Base-by-base conservation (phyloP, 164 flowering plant species). In the Cinnamomum micranthum region DNA sequence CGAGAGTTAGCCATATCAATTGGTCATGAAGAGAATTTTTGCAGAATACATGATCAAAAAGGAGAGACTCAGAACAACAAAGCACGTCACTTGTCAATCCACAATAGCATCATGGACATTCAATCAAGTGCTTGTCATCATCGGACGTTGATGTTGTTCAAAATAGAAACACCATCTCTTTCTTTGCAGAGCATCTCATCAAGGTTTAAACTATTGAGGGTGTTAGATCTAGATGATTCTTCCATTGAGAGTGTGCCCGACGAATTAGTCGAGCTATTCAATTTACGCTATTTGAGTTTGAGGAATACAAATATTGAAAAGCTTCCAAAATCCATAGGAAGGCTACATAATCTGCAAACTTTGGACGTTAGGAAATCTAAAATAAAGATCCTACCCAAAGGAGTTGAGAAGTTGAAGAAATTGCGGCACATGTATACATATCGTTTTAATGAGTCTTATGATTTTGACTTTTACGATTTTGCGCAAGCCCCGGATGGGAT, bases 61-160 rank as follows among this genome's bases (percentile, higher is more conserved):
- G 12, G n/a, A 17, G 15, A 70, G 25, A 22, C 19, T 28, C 28
- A 33, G 14, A 23, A 3, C 31, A 31, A 4, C 25, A 51, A n/a
- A 69, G 22, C 10, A 1, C 52, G 71, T 2, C 76, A 50, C 12
- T 23, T 75, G n/a, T 79, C 68, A 15, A 50, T 75, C 2, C 73
- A 72, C 22, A 65, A 47, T 3, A 33, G 41, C 2, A 15, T 52
- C 17, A 22, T 33, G 19, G 50, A 14, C 23, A 20, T 60, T 28
- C 62, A 4, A 20, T 27, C 6, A 0, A n/a, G 41, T 9, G 14
- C 10, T 0, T 50, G 28, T 33, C 72, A 59, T 22, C 69, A 75
- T 72, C 72, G 77, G 10, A 60, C 75, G 2, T 12, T 79, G 3
- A 15, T 79, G 7, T 15, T 62, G 35, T 75, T 79, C 63, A 52